Evolutionary conservation across 2,329 filamentous ascomycete genomes (phyloP), one percentile per base, ranked within the genome.

Genomic region (Apiospora aurea): DNA sequence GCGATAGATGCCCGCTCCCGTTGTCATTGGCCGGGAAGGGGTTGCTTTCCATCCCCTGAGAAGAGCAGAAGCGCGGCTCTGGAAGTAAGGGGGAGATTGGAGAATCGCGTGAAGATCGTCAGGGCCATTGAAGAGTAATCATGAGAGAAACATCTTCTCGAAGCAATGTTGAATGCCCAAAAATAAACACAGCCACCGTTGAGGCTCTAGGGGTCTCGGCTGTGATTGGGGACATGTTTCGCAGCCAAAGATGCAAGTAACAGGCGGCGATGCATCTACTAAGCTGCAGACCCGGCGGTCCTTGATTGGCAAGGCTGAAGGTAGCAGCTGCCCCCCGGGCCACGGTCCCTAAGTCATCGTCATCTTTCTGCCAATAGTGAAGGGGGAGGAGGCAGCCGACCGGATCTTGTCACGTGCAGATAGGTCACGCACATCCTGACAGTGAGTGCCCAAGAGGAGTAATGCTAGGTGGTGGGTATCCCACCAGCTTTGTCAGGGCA

Each of bases 141-240:
- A 41, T 13, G 29, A 57, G 13, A 38, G 13, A 38, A 61, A 49
- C 21, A n/a, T 7, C 34, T 64, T 64, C 34, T 21, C n/a, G 34
- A 64, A 64, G 34, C 57, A 64, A 64, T 64, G 29, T 18, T 8
- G 34, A n/a, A n/a, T 41, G 14, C 18, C 57, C 57, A 64, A 64
- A 61, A 64, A 64, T 64, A 64, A 64, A 64, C 57, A 64, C 57
- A 64, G 57, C 57, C 57, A 64, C 57, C 57, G 18, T 64, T 64
- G 57, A 64, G 57, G 57, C 57, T 64, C 57, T 64, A 64, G 57
- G 57, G 57, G 57, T 64, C 57, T 41, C 34, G 57, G 57, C 57
- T 64, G 57, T 64, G 57, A 64, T 64, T 64, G 57, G 34, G 57
- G 57, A 14, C 57, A 41, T 64, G 57, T 64, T 64, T 64, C 57